A percentile compares a stretch with the other conserved stretches of the same genome.
phyloP scores from a whole-genome alignment of 148 eudicot genomes.

The Simmondsia chinensis region DNA sequence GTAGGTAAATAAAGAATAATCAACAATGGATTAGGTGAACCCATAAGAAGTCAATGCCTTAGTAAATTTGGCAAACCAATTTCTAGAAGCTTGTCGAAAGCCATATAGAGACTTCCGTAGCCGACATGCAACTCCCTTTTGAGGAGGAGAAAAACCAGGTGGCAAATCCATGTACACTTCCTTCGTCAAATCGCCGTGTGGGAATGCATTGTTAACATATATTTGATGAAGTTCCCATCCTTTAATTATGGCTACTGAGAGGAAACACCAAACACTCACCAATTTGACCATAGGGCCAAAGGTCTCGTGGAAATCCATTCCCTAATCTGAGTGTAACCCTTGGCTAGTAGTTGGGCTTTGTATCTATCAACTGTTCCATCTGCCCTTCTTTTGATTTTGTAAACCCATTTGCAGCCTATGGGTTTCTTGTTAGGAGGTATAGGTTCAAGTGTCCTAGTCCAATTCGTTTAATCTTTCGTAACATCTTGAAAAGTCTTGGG shows the following conservation, averaged over 20 bases:
- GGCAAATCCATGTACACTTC: background rate
- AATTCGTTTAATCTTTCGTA: background rate
- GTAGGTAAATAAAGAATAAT: background rate
- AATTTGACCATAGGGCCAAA: background rate
- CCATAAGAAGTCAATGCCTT: too few relatives aligned
- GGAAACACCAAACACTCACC: background rate
- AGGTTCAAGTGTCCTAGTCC: background rate
- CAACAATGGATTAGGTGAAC: background rate
- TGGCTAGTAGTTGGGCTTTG: background rate
- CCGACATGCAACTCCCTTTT: background rate
- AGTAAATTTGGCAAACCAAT: too few relatives aligned
- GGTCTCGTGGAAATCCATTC: background rate
- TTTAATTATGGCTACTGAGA: background rate
- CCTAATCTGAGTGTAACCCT: background rate
- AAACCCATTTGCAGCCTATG: constrained; percentile 1
- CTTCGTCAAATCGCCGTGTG: background rate
- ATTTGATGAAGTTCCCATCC: background rate
- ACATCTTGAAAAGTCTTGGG: background rate
- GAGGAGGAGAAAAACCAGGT: background rate
- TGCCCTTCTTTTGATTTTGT: background rate
- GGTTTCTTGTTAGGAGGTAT: background rate
- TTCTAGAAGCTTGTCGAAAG: too few relatives aligned
- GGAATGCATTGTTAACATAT: background rate
- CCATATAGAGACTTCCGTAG: background rate
- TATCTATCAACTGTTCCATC: background rate